These are phyloP conservation scores for Annulohypoxylon truncatum DNA, from an alignment of 2,329 filamentous ascomycete genomes.

Conservation along the genomic window DNA sequence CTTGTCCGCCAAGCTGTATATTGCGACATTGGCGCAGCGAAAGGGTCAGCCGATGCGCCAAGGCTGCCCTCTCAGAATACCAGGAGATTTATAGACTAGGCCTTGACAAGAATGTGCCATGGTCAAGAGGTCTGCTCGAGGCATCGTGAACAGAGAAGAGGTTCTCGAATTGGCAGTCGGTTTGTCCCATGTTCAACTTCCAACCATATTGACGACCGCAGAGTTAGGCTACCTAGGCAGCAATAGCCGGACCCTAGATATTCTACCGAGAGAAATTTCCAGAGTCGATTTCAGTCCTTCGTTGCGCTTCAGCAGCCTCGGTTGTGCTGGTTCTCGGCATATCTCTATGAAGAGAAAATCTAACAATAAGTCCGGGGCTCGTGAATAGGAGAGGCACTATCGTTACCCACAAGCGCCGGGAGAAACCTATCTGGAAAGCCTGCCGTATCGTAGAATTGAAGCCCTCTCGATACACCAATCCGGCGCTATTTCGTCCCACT, in stretches of 20 bases:
- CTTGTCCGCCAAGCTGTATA: slow-evolving; percentile 25
- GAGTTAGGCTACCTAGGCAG: neutral
- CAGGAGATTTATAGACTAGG: slow-evolving; percentile 40
- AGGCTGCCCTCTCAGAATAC: slow-evolving; percentile 39
- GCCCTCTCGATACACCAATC: slow-evolving; percentile 18
- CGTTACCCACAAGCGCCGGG: neutral
- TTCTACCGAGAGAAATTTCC: neutral
- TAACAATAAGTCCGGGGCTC: neutral
- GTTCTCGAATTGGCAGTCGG: slow-evolving; percentile 37
- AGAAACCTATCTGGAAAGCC: neutral
- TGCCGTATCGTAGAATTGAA: slow-evolving; percentile 28
- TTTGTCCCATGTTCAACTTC: slow-evolving; percentile 10
- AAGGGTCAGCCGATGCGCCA: slow-evolving; percentile 42
- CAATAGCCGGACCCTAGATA: neutral
- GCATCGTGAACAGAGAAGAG: slow-evolving; percentile 16
- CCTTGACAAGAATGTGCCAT: slow-evolving; percentile 51
- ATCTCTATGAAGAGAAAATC: neutral
- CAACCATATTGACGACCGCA: neutral
- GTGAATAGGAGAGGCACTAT: neutral
- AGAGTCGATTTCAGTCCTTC: slow-evolving; percentile 2
- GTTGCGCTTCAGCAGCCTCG: neutral
- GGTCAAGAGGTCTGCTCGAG: slow-evolving; percentile 25
- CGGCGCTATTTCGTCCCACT: slow-evolving; percentile 35
- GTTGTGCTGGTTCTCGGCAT: too few relatives aligned
- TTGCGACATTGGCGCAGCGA: slow-evolving; percentile 38